These are phyloP conservation scores for Theileria sp. DNA, from an alignment of 169 alveolate species.

Conservation along the genomic window DNA sequence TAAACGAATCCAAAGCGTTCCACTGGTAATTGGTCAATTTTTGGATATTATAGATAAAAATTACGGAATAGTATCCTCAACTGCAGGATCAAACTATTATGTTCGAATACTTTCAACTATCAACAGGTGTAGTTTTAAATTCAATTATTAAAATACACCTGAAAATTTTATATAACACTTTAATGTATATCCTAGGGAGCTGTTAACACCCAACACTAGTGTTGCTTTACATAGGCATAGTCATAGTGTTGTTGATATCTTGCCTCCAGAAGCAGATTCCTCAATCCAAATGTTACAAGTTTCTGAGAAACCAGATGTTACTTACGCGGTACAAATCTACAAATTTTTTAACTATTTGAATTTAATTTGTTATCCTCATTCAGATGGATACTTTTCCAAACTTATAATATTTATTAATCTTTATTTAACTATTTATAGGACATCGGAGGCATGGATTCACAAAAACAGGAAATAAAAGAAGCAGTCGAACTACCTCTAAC, in stretches of 20 bases:
- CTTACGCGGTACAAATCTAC: slow-evolving; percentile 83
- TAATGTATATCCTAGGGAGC: slow-evolving; percentile 82
- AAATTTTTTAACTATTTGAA: neutral
- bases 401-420: no score
- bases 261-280: slow-evolving; percentile 99
- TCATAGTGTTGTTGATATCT: slow-evolving; percentile 96
- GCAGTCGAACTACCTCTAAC: slow-evolving; percentile 98
- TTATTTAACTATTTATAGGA: slow-evolving; percentile 72
- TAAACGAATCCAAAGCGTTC: slow-evolving; percentile 96
- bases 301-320: slow-evolving; percentile 98
- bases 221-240: slow-evolving; percentile 99
- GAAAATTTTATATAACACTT: neutral
- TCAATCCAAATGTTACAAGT: slow-evolving; percentile 95
- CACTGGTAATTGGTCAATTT: slow-evolving; percentile 97
- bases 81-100: slow-evolving; percentile 95
- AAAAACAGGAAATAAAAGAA: slow-evolving; percentile 97
- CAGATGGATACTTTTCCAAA: neutral
- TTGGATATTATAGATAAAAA: slow-evolving; percentile 95
- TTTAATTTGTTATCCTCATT: neutral
- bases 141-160: neutral
- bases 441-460: slow-evolving; percentile 97
- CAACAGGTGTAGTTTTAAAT: slow-evolving; percentile 74
- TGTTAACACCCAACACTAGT: slow-evolving; percentile 94
- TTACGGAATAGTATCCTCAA: slow-evolving; percentile 94
- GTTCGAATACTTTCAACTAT: slow-evolving; percentile 97